Base-by-base conservation (phyloP, 176 grass and related monocot genomes). In the Raddia guianensis region DNA sequence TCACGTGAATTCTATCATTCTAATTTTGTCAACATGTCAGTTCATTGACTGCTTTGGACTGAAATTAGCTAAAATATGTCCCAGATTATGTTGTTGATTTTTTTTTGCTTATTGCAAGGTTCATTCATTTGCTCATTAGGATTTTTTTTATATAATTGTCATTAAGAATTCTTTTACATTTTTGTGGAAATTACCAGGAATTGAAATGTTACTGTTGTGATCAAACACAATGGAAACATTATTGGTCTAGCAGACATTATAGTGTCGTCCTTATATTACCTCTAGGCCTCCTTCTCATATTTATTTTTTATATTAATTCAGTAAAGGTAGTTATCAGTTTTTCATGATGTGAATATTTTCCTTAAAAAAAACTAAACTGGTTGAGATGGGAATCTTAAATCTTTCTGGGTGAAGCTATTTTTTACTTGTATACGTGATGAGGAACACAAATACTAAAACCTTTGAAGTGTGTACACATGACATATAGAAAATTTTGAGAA, bases 381-480 rank as follows among this genome's bases (percentile, higher is more conserved):
- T 61, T 21, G 5, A 51, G 50, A 7, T 62, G 59, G 59, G 58
- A 49, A 46, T 18, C 15, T 50, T 16, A 45, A 49, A 46, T 18
- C 15, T 50, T 16, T 15, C 9, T 51, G 60, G 37, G 15, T 50
- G 27, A 11, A 9, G 27, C 15, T 63, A 15, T 50, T 77, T 49
- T 64, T 49, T 77, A 35, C 74, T 57, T 80, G 37, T 40, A 5
- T 10, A 80, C 69, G 32, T 78, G 27, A 2, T 68, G n/a, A 79
- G 5, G 47, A 12, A 34, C 57, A 32, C 52, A 21, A 21, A 69
- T n/a, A 10, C 43, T 47, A 48, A 20, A 45, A 69, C 43, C 44
- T 12, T 44, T 11, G 32, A 70, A 34, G 6, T 62, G 27, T 81
- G 11, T 50, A 12, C 27, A 44, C 61, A 12, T 50, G 12, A 12